Evolutionary conservation across 495 filamentous ascomycete genomes (phyloP), one percentile per base, ranked within the genome.

Genomic region (Aspergillus diversus): DNA sequence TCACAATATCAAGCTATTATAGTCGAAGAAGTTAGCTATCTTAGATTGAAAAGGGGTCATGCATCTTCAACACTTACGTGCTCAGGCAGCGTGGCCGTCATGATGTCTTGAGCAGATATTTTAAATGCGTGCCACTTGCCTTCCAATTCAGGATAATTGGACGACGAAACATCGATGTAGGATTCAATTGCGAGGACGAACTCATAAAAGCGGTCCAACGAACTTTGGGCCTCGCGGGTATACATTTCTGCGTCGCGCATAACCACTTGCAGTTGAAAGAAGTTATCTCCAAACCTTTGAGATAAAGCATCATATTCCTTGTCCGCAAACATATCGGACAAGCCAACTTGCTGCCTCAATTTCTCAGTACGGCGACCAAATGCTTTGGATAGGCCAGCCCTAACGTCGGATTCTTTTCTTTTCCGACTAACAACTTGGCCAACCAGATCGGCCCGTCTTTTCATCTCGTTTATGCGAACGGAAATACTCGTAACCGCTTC

Each of bases 231-330:
- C 43, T 90, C 86, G 3, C 84, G 81, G 3, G 89, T 90, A 76
- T 98, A 99, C 68, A 84, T 90, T 68, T 96, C 90, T 13, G 96
- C 87, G 73, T 99, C 95, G 49, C 92, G 85, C 72, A 96, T 83
- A 32, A 97, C 89, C 47, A 98, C 87, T 69, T 97, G 93, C 34
- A 97, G 80, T 62, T 92, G 88, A 68, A 96, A 88, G 72, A 89
- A 97, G 69, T 96, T 91, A 57, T 92, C 88, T n/a, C 87, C 86
- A 67, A 93, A 96, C 64, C 84, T 88, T 66, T 94, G 87, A 51
- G 91, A 82, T 12, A 96, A 74, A 57, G 86, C 83, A 57, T 88
- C 81, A 70, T 95, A 99, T 9, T 86, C 86, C 33, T 86, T 84
- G 71, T 99, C 95, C 52, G 96, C 90, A 33, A 89, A 83, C 62